Percentiles rank a stretch among this genome's conserved stretches.
Conservation (phyloP, 305 asterid species). For the Euphrasia arctica region DNA sequence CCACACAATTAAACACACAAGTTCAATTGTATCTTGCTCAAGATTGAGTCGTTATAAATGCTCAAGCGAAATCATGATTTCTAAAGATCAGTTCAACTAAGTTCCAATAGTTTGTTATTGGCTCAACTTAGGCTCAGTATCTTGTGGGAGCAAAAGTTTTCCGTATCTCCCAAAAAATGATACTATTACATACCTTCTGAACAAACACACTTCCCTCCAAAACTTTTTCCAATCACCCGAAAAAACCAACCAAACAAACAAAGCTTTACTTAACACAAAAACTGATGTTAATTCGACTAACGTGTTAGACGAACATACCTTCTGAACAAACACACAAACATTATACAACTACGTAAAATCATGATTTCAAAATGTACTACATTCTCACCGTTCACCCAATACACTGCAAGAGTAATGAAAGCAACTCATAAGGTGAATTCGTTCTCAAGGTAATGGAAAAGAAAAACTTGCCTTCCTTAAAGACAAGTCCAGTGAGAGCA, state of each 20-base stretch:
- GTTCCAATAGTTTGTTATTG: neutral
- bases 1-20: no score
- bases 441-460: neutral
- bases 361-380: no score
- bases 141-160: no score
- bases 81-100: neutral
- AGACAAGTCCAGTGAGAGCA: slow-evolving; percentile 86
- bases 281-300: neutral
- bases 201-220: no score
- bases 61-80: neutral
- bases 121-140: no score
- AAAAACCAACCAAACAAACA: no score
- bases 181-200: no score
- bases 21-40: neutral
- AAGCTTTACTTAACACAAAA: no score
- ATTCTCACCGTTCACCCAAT: no score
- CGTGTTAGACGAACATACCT: neutral
- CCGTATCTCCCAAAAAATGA: no score
- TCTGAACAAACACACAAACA: neutral
- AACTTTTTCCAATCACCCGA: no score
- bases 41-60: neutral
- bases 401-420: neutral
- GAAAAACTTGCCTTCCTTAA: slow-evolving; percentile 70
- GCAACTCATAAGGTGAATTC: neutral
- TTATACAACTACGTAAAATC: no score